Evolutionary conservation across 2,329 filamentous ascomycete genomes (phyloP), one percentile per base, ranked within the genome.

Genomic region (Aspergillus fructus): DNA sequence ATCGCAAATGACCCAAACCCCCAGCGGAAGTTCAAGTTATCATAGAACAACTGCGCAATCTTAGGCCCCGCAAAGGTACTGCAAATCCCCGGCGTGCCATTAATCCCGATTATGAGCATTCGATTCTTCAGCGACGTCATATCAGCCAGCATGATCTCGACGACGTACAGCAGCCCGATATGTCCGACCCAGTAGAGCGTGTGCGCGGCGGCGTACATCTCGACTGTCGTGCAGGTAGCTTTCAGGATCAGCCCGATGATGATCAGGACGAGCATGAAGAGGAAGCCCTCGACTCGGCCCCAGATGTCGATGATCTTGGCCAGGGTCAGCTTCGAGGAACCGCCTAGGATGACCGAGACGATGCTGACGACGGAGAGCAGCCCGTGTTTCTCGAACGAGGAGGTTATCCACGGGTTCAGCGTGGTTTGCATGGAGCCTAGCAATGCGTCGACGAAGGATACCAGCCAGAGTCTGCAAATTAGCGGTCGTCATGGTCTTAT

Each of bases 291-390:
- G 0, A 83, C 77, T 33, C 86, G 83, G 39, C 85, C 86, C 79
- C 82, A 88, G 30, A 85, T 74, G 69, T 88, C 83, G 52, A 88
- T 74, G 6, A 85, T 75, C 68, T 87, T 88, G 54, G 85, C 84
- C 27, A 85, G 75, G 2, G 85, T 81, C 15, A 88, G 76, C 65
- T 85, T 85, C 48, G 81, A 73, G 24, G 85, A 76, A 30, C 83
- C 85, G 41, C 79, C 79, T 33, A 88, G 81, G 40, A 86, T 73
- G 59, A 72, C 79, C 6, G 83, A 74, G 30, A 87, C 74, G 57
- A 87, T 81, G 53, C 75, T 74, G 9, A 82, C 56, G 37, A 45
- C 51, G 15, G 46, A 37, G 21, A 59, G 24, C 5, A 62, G 50
- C 2, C 53, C 56, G 30, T 62, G 59, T 12, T 49, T 30, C 33